Conservation (phyloP, 345 rosid genomes). For the Pelargonium nanum region DNA sequence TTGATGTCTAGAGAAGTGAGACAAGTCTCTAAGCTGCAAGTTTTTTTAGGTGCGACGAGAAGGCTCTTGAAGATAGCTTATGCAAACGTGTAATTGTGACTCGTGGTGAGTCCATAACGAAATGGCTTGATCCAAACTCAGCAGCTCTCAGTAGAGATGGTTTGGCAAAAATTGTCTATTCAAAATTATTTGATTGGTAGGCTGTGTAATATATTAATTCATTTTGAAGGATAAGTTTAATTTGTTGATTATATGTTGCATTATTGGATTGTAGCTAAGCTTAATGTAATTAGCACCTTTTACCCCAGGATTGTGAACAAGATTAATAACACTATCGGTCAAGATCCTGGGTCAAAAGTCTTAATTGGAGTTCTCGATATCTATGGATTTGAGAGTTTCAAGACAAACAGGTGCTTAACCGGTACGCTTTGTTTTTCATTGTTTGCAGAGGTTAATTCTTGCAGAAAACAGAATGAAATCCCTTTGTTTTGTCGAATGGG, state of each 20-base stretch:
- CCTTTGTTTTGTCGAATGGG: slow-evolving; percentile 6
- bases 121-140: slow-evolving; percentile 76
- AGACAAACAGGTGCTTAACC: slow-evolving; percentile 99
- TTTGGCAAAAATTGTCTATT: slow-evolving; percentile 83
- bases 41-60: slow-evolving; percentile 72
- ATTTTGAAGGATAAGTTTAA: background rate
- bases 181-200: slow-evolving; percentile 93
- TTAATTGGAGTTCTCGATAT: slow-evolving; percentile 94
- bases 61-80: slow-evolving; percentile 77
- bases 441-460: slow-evolving; percentile 23
- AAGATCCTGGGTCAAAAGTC: slow-evolving; percentile 69
- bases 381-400: slow-evolving; percentile 99
- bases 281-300: slow-evolving; percentile 11
- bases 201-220: slow-evolving; percentile 5
- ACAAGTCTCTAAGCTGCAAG: slow-evolving; percentile 14
- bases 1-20: slow-evolving; percentile 6
- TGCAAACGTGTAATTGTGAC: slow-evolving; percentile 94
- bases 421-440: slow-evolving; percentile 76
- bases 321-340: slow-evolving; percentile 82
- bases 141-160: slow-evolving; percentile 89
- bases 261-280: slow-evolving; percentile 6
- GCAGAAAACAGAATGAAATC: slow-evolving; percentile 18
- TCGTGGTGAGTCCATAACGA: slow-evolving; percentile 92
- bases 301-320: slow-evolving; percentile 77
- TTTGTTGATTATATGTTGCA: slow-evolving; percentile 1